A percentile compares a stretch with the other conserved stretches of the same genome.
phyloP scores from a whole-genome alignment of 2,329 filamentous ascomycete species.

The Ophiostoma himal-ulmi region DNA sequence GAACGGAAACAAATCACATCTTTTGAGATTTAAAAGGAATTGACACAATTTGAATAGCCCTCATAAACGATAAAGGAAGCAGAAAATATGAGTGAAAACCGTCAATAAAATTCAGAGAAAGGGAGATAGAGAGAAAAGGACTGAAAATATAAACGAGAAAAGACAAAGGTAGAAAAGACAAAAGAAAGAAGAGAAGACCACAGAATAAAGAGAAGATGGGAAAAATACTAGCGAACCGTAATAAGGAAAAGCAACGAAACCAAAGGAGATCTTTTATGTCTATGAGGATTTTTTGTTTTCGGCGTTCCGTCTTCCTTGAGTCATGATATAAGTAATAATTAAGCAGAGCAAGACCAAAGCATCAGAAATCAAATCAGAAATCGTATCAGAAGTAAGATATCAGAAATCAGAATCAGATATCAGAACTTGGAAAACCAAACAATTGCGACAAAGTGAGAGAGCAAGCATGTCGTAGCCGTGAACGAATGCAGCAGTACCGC shows the following conservation, averaged over 20 bases:
- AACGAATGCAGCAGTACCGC: background rate
- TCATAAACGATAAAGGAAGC: background rate
- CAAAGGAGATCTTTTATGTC: constrained; percentile 9
- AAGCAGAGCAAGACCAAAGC: background rate
- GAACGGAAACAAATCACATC: background rate
- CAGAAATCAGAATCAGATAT: background rate
- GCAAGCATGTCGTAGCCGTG: constrained; percentile 1
- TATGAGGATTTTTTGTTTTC: constrained; percentile 5
- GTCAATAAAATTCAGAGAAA: background rate
- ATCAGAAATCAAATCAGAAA: background rate
- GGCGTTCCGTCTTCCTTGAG: constrained; percentile 4
- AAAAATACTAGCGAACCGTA: background rate
- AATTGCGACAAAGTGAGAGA: background rate
- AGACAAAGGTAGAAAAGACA: background rate
- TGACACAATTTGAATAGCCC: background rate
- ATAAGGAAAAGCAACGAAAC: constrained; percentile 2
- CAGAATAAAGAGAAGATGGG: background rate
- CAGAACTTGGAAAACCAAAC: background rate
- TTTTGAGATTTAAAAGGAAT: background rate
- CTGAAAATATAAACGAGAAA: background rate
- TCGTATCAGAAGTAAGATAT: background rate
- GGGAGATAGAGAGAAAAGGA: background rate
- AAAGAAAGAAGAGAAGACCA: constrained; percentile 8
- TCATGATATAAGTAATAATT: constrained; percentile 3
- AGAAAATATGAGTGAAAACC: background rate